Evolutionary conservation across 371 early-diverging fungal species (phyloP).

Genomic region (Rhizopus arrhizus): DNA sequence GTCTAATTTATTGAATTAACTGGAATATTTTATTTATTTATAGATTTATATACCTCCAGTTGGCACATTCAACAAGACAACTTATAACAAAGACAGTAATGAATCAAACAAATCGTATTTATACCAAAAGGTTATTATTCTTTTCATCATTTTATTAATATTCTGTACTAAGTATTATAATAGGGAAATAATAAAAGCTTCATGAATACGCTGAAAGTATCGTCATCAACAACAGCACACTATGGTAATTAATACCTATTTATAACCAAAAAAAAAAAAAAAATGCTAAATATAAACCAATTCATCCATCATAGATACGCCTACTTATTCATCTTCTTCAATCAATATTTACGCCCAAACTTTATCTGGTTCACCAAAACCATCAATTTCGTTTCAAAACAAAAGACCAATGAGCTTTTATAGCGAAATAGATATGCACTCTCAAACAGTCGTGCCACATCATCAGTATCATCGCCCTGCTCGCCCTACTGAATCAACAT

Average conservation of each 20-base stretch:
- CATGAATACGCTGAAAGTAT: not conserved
- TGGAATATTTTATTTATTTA: not conserved
- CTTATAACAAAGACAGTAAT: slow-evolving; percentile 6
- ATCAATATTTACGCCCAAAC: not conserved
- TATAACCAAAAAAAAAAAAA: not conserved
- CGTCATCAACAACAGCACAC: not conserved
- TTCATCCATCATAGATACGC: not conserved
- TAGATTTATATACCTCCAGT: slow-evolving; percentile 6
- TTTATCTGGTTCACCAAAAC: slow-evolving; percentile 3
- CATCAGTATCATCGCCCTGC: not conserved
- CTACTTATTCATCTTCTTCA: not conserved
- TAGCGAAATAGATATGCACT: slow-evolving; percentile 24
- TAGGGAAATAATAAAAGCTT: not conserved
- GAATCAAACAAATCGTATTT: slow-evolving; percentile 6
- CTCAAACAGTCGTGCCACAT: slow-evolving; percentile 13
- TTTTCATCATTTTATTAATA: not conserved
- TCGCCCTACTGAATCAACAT: slow-evolving; percentile 23
- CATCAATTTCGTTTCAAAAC: not conserved
- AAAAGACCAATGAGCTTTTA: slow-evolving; percentile 24
- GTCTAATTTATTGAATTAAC: not conserved
- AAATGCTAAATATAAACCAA: not conserved
- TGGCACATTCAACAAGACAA: slow-evolving; percentile 1
- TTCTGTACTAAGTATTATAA: too few species aligned
- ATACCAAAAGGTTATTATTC: not conserved
- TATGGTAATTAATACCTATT: not conserved